Conservation (phyloP, 164 flowering plant genomes). For the Sextonia rubra region DNA sequence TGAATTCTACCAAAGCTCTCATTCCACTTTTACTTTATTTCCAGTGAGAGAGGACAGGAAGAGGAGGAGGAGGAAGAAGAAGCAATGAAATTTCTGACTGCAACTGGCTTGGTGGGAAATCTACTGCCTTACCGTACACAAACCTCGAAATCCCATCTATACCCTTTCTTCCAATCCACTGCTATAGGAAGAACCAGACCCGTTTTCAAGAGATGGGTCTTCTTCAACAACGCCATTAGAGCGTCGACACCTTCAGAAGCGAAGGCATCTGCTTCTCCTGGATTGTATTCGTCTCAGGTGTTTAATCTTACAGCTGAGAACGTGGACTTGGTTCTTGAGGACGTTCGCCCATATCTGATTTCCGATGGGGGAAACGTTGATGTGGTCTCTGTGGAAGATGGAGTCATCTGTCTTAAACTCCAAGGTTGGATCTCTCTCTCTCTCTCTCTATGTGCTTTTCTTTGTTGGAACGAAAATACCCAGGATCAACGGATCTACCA, state of each 20-base stretch:
- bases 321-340: slow-evolving; percentile 86
- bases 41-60: too few relatives aligned
- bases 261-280: slow-evolving; percentile 42
- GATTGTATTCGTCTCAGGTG: slow-evolving; percentile 67
- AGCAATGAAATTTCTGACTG: slow-evolving; percentile 25
- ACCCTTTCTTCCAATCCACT: slow-evolving; percentile 3
- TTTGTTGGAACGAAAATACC: neutral
- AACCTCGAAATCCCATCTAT: slow-evolving; percentile 2
- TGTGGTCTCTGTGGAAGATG: slow-evolving; percentile 87
- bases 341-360: slow-evolving; percentile 85
- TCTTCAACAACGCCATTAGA: slow-evolving; percentile 8
- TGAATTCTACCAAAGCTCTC: too few relatives aligned
- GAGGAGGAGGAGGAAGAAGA: neutral
- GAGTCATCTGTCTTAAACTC: slow-evolving; percentile 71
- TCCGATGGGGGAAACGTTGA: slow-evolving; percentile 96
- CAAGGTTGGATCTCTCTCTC: slow-evolving; percentile 42
- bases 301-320: slow-evolving; percentile 66
- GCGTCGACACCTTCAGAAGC: slow-evolving; percentile 20
- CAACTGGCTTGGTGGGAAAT: slow-evolving; percentile 15
- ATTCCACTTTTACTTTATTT: too few relatives aligned
- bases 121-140: neutral
- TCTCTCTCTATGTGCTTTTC: neutral
- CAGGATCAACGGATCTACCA: too few relatives aligned
- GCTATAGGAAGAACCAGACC: slow-evolving; percentile 1
- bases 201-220: slow-evolving; percentile 12